Conservation (phyloP, 495 filamentous ascomycete species). For the Cryomyces minteri region DNA sequence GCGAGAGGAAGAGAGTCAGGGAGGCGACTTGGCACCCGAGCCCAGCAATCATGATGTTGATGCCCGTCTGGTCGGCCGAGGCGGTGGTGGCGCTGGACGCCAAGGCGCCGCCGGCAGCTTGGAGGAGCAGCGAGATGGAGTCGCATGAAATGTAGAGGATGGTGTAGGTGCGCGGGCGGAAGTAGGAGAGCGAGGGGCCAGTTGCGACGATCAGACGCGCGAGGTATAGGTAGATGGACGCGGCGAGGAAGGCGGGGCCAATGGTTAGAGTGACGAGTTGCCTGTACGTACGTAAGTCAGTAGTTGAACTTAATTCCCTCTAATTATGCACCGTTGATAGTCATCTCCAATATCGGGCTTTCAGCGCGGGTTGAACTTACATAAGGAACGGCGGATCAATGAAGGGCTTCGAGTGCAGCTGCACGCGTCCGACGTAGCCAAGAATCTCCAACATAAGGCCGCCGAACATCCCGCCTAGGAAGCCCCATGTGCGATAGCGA, state of each 20-base stretch:
- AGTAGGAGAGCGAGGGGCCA: constrained; percentile 40
- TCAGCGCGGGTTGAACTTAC: constrained; percentile 4
- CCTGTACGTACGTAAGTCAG: constrained; percentile 14
- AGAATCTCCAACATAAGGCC: constrained; percentile 22
- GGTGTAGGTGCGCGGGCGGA: constrained; percentile 35
- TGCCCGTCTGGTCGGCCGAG: constrained; percentile 23
- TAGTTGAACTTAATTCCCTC: background rate
- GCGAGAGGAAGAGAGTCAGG: constrained; percentile 30
- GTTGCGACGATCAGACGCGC: constrained; percentile 38
- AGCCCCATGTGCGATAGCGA: constrained; percentile 25
- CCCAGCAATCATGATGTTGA: constrained; percentile 49
- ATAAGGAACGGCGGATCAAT: constrained; percentile 15
- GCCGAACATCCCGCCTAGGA: constrained; percentile 17
- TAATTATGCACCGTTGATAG: background rate
- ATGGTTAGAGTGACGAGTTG: constrained; percentile 42
- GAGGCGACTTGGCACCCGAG: constrained; percentile 37
- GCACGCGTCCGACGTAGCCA: constrained; percentile 25
- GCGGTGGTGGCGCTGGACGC: constrained; percentile 28
- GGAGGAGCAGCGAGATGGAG: constrained; percentile 40
- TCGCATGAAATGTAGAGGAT: constrained; percentile 43
- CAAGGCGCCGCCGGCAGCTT: constrained; percentile 43
- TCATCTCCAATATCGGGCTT: background rate
- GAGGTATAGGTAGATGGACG: constrained; percentile 46
- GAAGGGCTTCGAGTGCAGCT: constrained; percentile 21
- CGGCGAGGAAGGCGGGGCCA: constrained; percentile 44